Base-by-base conservation (phyloP, 306 rosid genomes). In the Trifolium pratense region DNA sequence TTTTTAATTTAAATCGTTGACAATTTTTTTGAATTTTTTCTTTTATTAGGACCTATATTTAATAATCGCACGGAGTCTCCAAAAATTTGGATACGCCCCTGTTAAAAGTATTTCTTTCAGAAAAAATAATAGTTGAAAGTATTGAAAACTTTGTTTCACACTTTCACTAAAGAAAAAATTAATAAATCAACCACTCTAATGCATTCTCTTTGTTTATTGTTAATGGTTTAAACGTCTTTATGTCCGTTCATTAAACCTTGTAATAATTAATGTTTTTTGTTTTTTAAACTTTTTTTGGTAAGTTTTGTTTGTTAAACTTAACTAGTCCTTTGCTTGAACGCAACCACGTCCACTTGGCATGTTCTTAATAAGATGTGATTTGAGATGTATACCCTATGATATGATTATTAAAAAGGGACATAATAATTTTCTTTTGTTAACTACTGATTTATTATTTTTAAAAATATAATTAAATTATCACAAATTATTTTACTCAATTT, bases 81-180 rank as follows among this genome's bases (percentile, higher is more conserved):
- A n/a, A n/a, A n/a, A n/a, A n/a, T n/a, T n/a, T n/a, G n/a, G n/a
- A n/a, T n/a, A n/a, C n/a, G n/a, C n/a, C n/a, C n/a, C n/a, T n/a
- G n/a, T n/a, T n/a, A n/a, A n/a, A n/a, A n/a, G n/a, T n/a, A n/a
- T n/a, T n/a, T n/a, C n/a, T n/a, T n/a, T n/a, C n/a, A n/a, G n/a
- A n/a, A n/a, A n/a, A n/a, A n/a, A n/a, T n/a, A n/a, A n/a, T n/a
- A n/a, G 63, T 65, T 57, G 34, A 48, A 74, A 70, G 32, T 62
- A 31, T 66, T 80, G 66, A 75, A 71, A 75, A 52, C 60, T 71
- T 76, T 70, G 78, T 78, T 79, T 66, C n/a, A n/a, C n/a, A n/a
- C n/a, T n/a, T n/a, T n/a, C 32, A 61, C 48, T 45, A 45, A 64
- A 62, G 59, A 4, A 61, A 15, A n/a, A n/a, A n/a, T n/a, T n/a